Evolutionary conservation across 2,329 filamentous ascomycete genomes (phyloP), one percentile per base, ranked within the genome.

Genomic region (Knoxdaviesia proteae): DNA sequence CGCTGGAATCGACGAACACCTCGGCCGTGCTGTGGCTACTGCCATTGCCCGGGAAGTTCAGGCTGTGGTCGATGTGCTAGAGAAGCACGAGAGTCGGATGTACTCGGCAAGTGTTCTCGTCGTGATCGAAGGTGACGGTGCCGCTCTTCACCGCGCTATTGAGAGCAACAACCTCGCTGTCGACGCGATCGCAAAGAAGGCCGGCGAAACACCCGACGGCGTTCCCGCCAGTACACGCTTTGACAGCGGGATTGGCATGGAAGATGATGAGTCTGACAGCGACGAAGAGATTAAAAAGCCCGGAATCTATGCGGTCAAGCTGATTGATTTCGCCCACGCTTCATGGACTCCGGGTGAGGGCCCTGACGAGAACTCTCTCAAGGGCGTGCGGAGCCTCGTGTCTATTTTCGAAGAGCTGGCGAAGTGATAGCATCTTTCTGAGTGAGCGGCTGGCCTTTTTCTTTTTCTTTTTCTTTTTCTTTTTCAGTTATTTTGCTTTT

Each of bases 281-380:
- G 67, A 67, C 4, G 71, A 77, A 2, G 67, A 72, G 8, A 57
- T 58, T 36, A 58, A 61, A 0, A 55, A 57, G 1, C 58, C 63
- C 1, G 64, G 64, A 2, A 72, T 93, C 38, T 84, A 80, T 52
- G 71, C 75, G 8, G 67, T 94, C 41, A 90, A 88, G 55, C 68
- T 98, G 48, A 98, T 98, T 51, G 90, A 98, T 58, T 98, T 98
- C 67, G 90, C 90, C 1, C 90, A 98, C 59, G 90, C 90, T 7
- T 62, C 67, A 41, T 96, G 80, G 77, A 80, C 75, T 1, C 80
- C 83, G 0, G 84, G 84, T 1, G 61, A 80, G 52, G 88, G 88
- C 0, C 79, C 81, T 0, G 90, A 98, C 56, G 79, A 93, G 60
- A 96, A 96, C 54, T 63, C 71, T 9, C 64, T 94, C 33, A 63